Percentiles rank a stretch among this genome's conserved stretches.
Evolutionary conservation across 2,329 filamentous ascomycete genomes (phyloP).

Genomic region (Colletotrichum truncatum): DNA sequence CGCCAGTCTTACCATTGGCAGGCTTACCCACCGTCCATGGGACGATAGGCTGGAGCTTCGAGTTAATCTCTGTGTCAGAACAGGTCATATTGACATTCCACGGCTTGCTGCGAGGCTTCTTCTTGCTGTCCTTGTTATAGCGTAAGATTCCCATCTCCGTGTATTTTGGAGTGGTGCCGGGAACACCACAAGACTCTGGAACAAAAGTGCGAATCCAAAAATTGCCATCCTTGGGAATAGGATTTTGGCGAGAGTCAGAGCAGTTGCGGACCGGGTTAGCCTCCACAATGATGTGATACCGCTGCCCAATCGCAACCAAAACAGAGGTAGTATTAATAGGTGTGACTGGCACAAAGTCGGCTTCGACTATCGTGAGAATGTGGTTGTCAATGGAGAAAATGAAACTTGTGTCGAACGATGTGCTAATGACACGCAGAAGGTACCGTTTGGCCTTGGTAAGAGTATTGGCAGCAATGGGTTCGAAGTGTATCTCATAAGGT

Average conservation of each 20-base stretch:
- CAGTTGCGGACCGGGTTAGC: slow-evolving; percentile 26
- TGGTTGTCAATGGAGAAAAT: slow-evolving; percentile 49
- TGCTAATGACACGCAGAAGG: slow-evolving; percentile 44
- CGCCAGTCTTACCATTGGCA: slow-evolving; percentile 1
- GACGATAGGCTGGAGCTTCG: slow-evolving; percentile 38
- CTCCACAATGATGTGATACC: slow-evolving; percentile 37
- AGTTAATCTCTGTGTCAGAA: slow-evolving; percentile 37
- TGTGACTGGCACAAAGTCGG: slow-evolving; percentile 55
- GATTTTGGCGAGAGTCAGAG: slow-evolving; percentile 1
- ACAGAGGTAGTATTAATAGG: slow-evolving; percentile 59
- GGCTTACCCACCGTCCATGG: slow-evolving; percentile 31
- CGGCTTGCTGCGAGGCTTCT: slow-evolving; percentile 21
- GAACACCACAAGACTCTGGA: not conserved
- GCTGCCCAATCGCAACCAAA: slow-evolving; percentile 57
- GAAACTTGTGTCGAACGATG: slow-evolving; percentile 40
- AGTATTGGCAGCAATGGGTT: not conserved
- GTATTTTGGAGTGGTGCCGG: not conserved
- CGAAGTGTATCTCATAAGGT: slow-evolving; percentile 8
- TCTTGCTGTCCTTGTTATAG: slow-evolving; percentile 32
- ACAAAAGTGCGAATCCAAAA: slow-evolving; percentile 37
- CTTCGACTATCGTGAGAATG: slow-evolving; percentile 51
- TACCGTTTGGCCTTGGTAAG: slow-evolving; percentile 39
- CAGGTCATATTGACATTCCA: slow-evolving; percentile 35
- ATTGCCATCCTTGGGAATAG: slow-evolving; percentile 29
- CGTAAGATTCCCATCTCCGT: slow-evolving; percentile 37